Evolutionary conservation across 805 yeast species (phyloP).

Genomic region (Nadsonia fulvescens): DNA sequence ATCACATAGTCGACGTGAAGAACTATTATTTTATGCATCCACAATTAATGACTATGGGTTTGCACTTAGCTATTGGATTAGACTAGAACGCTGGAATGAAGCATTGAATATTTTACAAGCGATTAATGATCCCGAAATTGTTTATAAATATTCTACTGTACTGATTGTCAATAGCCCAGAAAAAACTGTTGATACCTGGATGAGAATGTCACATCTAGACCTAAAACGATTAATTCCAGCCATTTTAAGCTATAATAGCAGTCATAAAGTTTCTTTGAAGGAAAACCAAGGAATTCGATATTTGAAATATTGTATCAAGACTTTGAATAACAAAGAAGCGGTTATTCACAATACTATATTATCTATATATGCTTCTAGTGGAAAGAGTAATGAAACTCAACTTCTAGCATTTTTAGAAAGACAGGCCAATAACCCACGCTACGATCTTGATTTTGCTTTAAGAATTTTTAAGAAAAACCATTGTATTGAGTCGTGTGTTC

Average conservation of each 20-base stretch:
- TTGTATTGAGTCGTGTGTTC: slow-evolving; percentile 60
- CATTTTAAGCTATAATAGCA: slow-evolving; percentile 40
- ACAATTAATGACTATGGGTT: slow-evolving; percentile 48
- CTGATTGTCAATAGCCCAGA: slow-evolving; percentile 50
- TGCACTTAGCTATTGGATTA: slow-evolving; percentile 52
- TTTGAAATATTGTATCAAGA: slow-evolving; percentile 34
- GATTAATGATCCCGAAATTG: slow-evolving; percentile 29
- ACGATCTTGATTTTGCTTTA: slow-evolving; percentile 58
- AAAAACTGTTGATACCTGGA: slow-evolving; percentile 65
- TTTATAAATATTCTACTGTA: slow-evolving; percentile 53
- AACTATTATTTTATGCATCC: slow-evolving; percentile 50
- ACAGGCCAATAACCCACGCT: slow-evolving; percentile 20
- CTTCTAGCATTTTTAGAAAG: slow-evolving; percentile 33
- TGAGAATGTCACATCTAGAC: slow-evolving; percentile 34
- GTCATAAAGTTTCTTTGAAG: slow-evolving; percentile 20
- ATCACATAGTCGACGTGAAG: slow-evolving; percentile 45
- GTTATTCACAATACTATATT: slow-evolving; percentile 54
- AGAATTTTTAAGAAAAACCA: too few species aligned
- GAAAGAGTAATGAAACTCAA: slow-evolving; percentile 25
- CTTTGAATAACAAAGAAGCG: slow-evolving; percentile 24
- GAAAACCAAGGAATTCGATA: slow-evolving; percentile 53
- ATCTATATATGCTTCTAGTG: slow-evolving; percentile 41
- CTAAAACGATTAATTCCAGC: slow-evolving; percentile 60
- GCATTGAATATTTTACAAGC: slow-evolving; percentile 36
- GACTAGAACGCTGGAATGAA: slow-evolving; percentile 52